phyloP scores from a whole-genome alignment of 148 eudicot genomes.

The Rhododendron kiyosumense region DNA sequence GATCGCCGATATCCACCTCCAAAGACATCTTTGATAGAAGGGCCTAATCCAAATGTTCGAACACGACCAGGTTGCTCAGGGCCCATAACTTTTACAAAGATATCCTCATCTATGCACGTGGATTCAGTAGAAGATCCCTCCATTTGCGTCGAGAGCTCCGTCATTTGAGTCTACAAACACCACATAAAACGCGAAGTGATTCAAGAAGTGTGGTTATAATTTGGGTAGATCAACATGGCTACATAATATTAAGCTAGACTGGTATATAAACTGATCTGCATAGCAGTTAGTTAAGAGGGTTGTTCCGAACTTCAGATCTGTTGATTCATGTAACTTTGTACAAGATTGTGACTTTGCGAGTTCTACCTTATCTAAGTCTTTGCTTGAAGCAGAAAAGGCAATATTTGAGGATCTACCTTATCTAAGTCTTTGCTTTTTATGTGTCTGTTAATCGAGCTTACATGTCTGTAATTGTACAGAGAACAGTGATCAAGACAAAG shows the following conservation, averaged over 20 bases:
- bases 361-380: background rate
- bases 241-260: background rate
- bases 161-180: no score
- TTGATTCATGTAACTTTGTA: background rate
- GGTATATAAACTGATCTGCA: background rate
- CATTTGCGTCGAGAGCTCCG: no score
- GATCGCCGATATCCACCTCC: no score
- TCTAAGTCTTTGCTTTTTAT: no score
- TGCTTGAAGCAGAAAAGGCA: background rate
- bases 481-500: conserved; percentile 68
- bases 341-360: background rate
- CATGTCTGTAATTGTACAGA: conserved; percentile 28
- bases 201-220: background rate
- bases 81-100: no score
- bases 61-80: no score
- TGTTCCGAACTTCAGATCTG: background rate
- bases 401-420: background rate
- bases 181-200: no score
- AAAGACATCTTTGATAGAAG: no score
- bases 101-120: no score
- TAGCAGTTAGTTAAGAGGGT: background rate
- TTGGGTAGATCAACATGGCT: background rate
- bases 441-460: background rate
- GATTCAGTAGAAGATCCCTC: no score
- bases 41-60: no score